These are phyloP conservation scores for Pseudogymnoascus sp. DNA, from an alignment of 2,329 filamentous ascomycete species.

Conservation along the genomic window DNA sequence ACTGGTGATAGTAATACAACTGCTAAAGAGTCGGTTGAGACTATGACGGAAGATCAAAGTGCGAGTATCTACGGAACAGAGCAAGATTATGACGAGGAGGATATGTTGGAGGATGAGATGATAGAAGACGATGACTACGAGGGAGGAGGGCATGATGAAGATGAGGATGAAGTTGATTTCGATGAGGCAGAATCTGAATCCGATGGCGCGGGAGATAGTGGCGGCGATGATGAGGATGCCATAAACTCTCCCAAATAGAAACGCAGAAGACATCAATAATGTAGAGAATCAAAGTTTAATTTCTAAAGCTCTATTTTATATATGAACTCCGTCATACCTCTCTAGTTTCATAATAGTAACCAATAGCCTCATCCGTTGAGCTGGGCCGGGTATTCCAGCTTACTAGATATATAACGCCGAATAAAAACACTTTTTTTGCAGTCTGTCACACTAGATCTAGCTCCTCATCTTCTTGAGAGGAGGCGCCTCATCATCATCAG, in stretches of 20 bases:
- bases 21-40: constrained; percentile 26
- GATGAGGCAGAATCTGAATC: constrained; percentile 11
- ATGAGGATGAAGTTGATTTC: constrained; percentile 19
- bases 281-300: not conserved
- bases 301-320: not conserved
- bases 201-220: constrained; percentile 11
- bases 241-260: not conserved
- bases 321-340: not conserved
- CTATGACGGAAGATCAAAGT: constrained; percentile 22
- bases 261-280: not conserved
- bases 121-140: constrained; percentile 22
- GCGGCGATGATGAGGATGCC: not conserved
- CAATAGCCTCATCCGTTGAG: not conserved
- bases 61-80: constrained; percentile 15
- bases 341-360: not conserved
- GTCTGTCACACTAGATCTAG: not conserved
- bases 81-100: constrained; percentile 13
- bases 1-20: constrained; percentile 10
- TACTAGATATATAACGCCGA: constrained; percentile 2
- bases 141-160: constrained; percentile 21
- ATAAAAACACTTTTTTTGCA: constrained; percentile 2
- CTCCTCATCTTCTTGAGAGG: constrained; percentile 6
- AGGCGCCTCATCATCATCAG: not conserved
- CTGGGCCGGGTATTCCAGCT: constrained; percentile 6
- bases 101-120: constrained; percentile 15